These are phyloP conservation scores for Mucor saturninus DNA, from an alignment of 371 early-diverging fungal species.

Conservation along the genomic window DNA sequence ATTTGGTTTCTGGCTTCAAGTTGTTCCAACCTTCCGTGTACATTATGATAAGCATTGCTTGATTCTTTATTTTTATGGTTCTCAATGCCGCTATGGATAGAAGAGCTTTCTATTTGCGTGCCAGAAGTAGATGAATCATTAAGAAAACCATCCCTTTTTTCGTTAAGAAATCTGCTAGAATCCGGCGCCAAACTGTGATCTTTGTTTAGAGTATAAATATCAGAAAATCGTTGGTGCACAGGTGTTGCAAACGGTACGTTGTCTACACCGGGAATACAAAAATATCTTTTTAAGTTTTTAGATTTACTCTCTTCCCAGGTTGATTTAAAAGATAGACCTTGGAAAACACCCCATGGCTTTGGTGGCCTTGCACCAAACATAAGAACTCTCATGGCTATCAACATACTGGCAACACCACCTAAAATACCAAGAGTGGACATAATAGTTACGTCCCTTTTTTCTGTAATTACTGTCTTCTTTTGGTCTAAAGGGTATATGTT, in stretches of 20 bases:
- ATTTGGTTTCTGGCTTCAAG: conserved; percentile 27
- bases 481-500: conserved; percentile 23
- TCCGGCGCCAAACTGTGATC: background rate
- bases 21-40: background rate
- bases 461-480: conserved; percentile 21
- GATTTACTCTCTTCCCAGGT: background rate
- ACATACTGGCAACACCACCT: conserved; percentile 44
- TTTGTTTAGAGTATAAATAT: conserved; percentile 13
- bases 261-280: conserved; percentile 17
- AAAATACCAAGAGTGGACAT: conserved; percentile 41
- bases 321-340: conserved; percentile 30
- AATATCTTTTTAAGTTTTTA: conserved; percentile 19
- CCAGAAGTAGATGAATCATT: too few relatives aligned
- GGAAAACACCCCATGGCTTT: conserved; percentile 43
- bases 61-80: too few relatives aligned
- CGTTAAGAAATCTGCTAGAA: too few relatives aligned
- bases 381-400: conserved; percentile 30
- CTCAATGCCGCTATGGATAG: too few relatives aligned
- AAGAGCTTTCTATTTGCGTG: too few relatives aligned
- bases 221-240: conserved; percentile 34
- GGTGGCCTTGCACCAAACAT: conserved; percentile 46
- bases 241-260: conserved; percentile 39
- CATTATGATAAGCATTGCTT: too few relatives aligned
- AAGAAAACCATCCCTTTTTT: too few relatives aligned
- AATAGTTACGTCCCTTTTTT: conserved; percentile 38